A percentile compares a stretch with the other conserved stretches of the same genome.
Conservation (phyloP, 352 stramenopile genomes). For the Globisporangium recalcitrans region DNA sequence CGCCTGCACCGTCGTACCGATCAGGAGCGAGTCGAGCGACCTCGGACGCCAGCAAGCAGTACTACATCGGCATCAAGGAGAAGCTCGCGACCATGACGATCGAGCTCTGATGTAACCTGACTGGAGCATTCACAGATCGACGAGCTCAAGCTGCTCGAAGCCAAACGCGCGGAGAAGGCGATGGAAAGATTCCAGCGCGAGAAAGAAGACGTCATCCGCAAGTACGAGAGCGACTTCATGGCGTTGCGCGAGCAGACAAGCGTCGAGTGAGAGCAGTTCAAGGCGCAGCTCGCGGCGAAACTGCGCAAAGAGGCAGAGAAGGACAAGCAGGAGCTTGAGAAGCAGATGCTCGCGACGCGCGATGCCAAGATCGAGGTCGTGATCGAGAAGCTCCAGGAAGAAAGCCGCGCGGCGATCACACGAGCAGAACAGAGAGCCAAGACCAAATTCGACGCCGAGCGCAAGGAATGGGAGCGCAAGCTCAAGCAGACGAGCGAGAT, state of each 20-base stretch:
- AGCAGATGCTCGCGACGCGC: conserved; percentile 65
- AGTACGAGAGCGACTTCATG: conserved; percentile 56
- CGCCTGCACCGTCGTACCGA: conserved; percentile 26
- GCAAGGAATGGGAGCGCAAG: conserved; percentile 62
- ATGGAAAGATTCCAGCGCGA: conserved; percentile 48
- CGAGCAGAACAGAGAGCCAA: conserved; percentile 39
- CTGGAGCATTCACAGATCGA: too few species aligned
- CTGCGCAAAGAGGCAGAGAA: conserved; percentile 50
- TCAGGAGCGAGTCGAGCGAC: conserved; percentile 27
- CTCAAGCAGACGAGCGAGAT: conserved; percentile 73
- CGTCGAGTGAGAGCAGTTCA: conserved; percentile 65
- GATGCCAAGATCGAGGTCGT: conserved; percentile 78
- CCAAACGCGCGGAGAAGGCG: conserved; percentile 27
- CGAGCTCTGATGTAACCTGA: too few species aligned
- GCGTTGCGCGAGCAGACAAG: conserved; percentile 48
- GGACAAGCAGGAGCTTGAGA: conserved; percentile 58
- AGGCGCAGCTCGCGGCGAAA: conserved; percentile 41
- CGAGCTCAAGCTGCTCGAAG: conserved; percentile 45
- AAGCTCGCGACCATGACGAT: conserved; percentile 76
- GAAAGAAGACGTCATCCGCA: conserved; percentile 57
- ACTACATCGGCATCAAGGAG: conserved; percentile 71
- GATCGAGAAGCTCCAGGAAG: conserved; percentile 74
- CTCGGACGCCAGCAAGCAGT: conserved; percentile 40
- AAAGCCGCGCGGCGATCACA: conserved; percentile 53
- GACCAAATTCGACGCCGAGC: conserved; percentile 54